A percentile compares a stretch with the other conserved stretches of the same genome.
Conservation (phyloP, 495 filamentous ascomycete species). For the Tuber melanosporum region DNA sequence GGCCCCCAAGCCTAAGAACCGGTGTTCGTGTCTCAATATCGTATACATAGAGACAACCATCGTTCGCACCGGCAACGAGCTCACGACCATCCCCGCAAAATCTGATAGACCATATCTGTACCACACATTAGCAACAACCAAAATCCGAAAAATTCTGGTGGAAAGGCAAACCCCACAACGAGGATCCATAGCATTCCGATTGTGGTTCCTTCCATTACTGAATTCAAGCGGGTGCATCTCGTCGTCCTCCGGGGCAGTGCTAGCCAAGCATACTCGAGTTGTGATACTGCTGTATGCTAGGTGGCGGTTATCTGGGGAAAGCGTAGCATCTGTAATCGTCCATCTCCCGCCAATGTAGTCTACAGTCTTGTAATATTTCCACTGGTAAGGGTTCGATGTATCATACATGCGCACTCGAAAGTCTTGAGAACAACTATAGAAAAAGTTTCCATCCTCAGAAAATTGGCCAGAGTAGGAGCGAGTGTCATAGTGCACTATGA, state of each 20-base stretch:
- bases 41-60: slow-evolving; percentile 78
- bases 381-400: slow-evolving; percentile 89
- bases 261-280: slow-evolving; percentile 71
- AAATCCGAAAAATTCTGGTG: slow-evolving; percentile 3
- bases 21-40: slow-evolving; percentile 74
- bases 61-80: slow-evolving; percentile 79
- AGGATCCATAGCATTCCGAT: slow-evolving; percentile 42
- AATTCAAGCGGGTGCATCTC: slow-evolving; percentile 75
- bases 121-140: slow-evolving; percentile 21
- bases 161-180: slow-evolving; percentile 26
- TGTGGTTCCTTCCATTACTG: slow-evolving; percentile 46
- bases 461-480: slow-evolving; percentile 94
- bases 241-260: slow-evolving; percentile 76
- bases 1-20: slow-evolving; percentile 68
- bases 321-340: slow-evolving; percentile 90
- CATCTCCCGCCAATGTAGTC: slow-evolving; percentile 78
- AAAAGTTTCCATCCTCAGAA: slow-evolving; percentile 94
- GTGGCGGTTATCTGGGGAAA: slow-evolving; percentile 87
- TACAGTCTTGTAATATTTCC: slow-evolving; percentile 93
- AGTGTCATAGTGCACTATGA: slow-evolving; percentile 76
- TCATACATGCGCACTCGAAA: slow-evolving; percentile 95
- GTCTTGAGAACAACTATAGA: slow-evolving; percentile 90
- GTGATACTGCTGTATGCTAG: slow-evolving; percentile 84
- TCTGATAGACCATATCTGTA: slow-evolving; percentile 78
- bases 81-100: slow-evolving; percentile 91